phyloP scores from a whole-genome alignment of 169 alveolate species.

The Amoebophrya sp. region DNA sequence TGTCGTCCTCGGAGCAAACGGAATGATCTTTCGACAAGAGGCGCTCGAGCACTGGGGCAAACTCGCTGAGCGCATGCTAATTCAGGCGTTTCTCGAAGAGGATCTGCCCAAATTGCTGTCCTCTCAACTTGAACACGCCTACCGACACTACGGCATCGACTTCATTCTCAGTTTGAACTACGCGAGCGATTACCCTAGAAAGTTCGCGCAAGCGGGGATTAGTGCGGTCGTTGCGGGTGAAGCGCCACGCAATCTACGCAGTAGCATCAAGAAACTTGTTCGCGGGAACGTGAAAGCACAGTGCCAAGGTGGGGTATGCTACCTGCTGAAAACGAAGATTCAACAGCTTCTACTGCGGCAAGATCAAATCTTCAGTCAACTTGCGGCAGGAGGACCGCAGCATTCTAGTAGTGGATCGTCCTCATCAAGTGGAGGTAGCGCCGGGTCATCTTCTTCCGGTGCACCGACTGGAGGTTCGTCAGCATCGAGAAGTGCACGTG shows the following conservation, averaged over 20 bases:
- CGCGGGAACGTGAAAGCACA: background rate
- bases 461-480: too few relatives aligned
- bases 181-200: background rate
- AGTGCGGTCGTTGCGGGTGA: background rate
- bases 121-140: background rate
- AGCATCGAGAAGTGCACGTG: too few relatives aligned
- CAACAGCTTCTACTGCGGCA: background rate
- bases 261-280: background rate
- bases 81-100: background rate
- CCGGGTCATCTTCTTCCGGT: too few relatives aligned
- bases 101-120: background rate
- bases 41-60: background rate
- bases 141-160: background rate
- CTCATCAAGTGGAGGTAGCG: too few relatives aligned
- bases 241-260: background rate
- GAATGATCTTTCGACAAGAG: background rate
- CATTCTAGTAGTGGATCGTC: too few relatives aligned
- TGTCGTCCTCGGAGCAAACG: constrained; percentile 1
- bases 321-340: background rate
- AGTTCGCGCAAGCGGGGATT: background rate
- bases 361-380: too few relatives aligned
- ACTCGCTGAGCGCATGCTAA: constrained; percentile 13
- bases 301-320: constrained; percentile 12
- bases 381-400: too few relatives aligned
- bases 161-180: background rate